Conservation (phyloP, 2,329 filamentous ascomycete species). For the Fusarium metavorans region DNA sequence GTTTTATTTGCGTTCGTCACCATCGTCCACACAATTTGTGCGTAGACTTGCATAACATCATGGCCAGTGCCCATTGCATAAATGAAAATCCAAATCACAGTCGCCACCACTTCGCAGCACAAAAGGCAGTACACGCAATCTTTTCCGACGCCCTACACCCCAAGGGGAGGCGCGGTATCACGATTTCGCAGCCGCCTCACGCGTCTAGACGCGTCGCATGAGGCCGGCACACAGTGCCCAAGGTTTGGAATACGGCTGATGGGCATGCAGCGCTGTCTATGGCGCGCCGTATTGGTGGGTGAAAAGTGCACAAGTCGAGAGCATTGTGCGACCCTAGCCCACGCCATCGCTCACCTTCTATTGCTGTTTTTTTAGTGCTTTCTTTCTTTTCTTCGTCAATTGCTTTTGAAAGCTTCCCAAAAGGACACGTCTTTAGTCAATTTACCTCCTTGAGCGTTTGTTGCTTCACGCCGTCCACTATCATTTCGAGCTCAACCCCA, state of each 20-base stretch:
- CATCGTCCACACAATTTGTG: background rate
- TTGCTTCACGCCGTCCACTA: background rate
- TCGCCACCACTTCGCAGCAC: background rate
- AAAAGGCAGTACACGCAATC: background rate
- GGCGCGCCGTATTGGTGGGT: too few species aligned
- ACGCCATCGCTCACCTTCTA: background rate
- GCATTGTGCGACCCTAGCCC: background rate
- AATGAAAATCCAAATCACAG: background rate
- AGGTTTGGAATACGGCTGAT: background rate
- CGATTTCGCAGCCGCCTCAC: background rate
- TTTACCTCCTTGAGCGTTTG: background rate
- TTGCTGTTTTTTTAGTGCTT: background rate
- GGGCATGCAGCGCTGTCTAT: background rate
- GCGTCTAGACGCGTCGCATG: background rate
- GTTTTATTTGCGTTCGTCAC: background rate
- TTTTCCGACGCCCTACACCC: background rate
- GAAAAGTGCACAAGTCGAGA: background rate
- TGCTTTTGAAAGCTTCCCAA: background rate
- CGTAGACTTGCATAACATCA: background rate
- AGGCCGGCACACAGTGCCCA: background rate
- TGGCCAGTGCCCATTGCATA: background rate
- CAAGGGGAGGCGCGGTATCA: background rate
- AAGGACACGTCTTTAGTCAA: background rate
- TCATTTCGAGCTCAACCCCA: background rate
- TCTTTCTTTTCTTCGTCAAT: background rate